phyloP scores from a whole-genome alignment of 345 rosid species.

The Pugionium cornutum region DNA sequence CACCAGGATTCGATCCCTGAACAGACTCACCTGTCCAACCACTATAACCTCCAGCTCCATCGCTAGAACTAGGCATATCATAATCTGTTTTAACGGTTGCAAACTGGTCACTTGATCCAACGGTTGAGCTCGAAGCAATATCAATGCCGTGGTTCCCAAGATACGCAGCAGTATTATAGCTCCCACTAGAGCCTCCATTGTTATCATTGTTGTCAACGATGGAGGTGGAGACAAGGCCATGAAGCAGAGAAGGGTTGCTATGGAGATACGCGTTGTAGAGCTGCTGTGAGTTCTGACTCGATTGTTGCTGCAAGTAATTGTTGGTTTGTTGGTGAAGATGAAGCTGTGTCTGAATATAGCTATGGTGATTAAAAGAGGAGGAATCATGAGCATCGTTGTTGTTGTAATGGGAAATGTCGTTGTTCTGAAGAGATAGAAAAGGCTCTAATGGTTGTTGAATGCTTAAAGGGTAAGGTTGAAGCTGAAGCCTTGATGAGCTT shows the following conservation, averaged over 20 bases:
- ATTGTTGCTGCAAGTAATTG: slow-evolving; percentile 51
- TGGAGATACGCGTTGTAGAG: slow-evolving; percentile 71
- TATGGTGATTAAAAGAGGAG: slow-evolving; percentile 53
- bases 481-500: slow-evolving; percentile 55
- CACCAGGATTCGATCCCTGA: slow-evolving; percentile 70
- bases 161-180: slow-evolving; percentile 48
- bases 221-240: slow-evolving; percentile 52
- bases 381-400: slow-evolving; percentile 50
- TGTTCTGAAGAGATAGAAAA: slow-evolving; percentile 69
- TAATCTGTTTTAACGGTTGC: slow-evolving; percentile 86
- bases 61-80: slow-evolving; percentile 60
- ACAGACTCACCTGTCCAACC: slow-evolving; percentile 74
- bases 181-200: slow-evolving; percentile 34
- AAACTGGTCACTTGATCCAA: slow-evolving; percentile 57
- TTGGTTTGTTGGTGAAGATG: slow-evolving; percentile 67
- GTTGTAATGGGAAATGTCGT: slow-evolving; percentile 64
- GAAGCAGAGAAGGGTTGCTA: slow-evolving; percentile 64
- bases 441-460: slow-evolving; percentile 68
- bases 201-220: slow-evolving; percentile 34
- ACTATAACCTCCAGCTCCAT: slow-evolving; percentile 53
- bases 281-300: slow-evolving; percentile 53
- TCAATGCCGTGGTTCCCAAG: slow-evolving; percentile 59
- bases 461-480: slow-evolving; percentile 65
- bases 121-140: slow-evolving; percentile 49
- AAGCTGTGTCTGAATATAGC: slow-evolving; percentile 73